Percentiles rank a stretch among this genome's conserved stretches.
phyloP scores from a whole-genome alignment of 1,139 yeast genomes.

The Yamadazyma triangularis region DNA sequence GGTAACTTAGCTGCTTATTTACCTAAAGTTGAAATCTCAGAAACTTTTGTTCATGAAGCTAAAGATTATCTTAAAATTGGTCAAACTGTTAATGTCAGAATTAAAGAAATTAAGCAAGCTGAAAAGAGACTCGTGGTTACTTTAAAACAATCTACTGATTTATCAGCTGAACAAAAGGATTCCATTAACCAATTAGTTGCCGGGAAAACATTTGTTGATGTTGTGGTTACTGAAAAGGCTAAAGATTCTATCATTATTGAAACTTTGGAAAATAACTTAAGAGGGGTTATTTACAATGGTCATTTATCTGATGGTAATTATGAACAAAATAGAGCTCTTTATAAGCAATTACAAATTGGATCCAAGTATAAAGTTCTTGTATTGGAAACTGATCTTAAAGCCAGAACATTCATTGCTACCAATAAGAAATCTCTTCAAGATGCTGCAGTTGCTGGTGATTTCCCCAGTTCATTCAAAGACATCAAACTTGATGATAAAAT shows the following conservation, averaged over 20 bases:
- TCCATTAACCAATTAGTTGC: conserved; percentile 46
- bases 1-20: conserved; percentile 74
- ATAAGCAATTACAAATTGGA: conserved; percentile 60
- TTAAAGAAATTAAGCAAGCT: conserved; percentile 54
- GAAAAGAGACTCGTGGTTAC: conserved; percentile 63
- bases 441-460: conserved; percentile 48
- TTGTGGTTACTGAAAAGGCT: conserved; percentile 65
- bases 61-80: conserved; percentile 77
- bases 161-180: conserved; percentile 45
- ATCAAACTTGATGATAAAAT: conserved; percentile 45
- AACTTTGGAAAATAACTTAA: conserved; percentile 47
- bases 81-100: conserved; percentile 75
- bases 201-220: conserved; percentile 65
- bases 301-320: conserved; percentile 74
- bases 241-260: conserved; percentile 71
- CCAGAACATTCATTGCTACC: conserved; percentile 57
- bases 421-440: conserved; percentile 64
- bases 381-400: conserved; percentile 61
- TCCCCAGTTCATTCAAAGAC: conserved; percentile 62
- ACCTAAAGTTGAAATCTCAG: conserved; percentile 86
- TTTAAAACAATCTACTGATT: conserved; percentile 59
- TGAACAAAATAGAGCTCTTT: conserved; percentile 63
- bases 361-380: conserved; percentile 56
- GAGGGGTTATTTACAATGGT: conserved; percentile 71
- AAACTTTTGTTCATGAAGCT: conserved; percentile 75